phyloP scores from a whole-genome alignment of 768 basidiomycete species.

The Lentinula aciculospora region DNA sequence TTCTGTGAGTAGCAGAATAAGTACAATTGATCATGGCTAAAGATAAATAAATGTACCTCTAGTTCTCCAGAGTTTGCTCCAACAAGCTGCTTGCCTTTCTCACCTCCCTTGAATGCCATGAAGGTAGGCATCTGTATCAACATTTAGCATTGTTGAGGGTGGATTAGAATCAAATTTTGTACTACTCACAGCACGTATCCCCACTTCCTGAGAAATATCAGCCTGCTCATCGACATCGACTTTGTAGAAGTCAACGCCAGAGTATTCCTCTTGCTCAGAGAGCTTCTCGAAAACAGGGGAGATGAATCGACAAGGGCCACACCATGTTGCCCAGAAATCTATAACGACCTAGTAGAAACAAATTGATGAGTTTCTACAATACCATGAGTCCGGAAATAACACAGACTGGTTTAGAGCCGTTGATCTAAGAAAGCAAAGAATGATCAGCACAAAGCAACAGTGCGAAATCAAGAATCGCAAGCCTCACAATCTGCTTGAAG shows the following conservation, averaged over 20 bases:
- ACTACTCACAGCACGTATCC: slow-evolving; percentile 53
- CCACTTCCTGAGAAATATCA: slow-evolving; percentile 51
- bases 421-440: slow-evolving; percentile 29
- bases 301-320: slow-evolving; percentile 64
- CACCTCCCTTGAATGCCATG: slow-evolving; percentile 28
- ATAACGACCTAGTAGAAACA: slow-evolving; percentile 33
- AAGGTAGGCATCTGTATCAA: slow-evolving; percentile 37
- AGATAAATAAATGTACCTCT: slow-evolving; percentile 23
- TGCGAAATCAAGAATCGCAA: not conserved
- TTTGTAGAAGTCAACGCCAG: slow-evolving; percentile 57
- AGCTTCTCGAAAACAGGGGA: slow-evolving; percentile 60
- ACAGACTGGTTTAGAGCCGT: slow-evolving; percentile 27
- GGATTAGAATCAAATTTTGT: not conserved
- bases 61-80: slow-evolving; percentile 42
- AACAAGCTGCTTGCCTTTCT: slow-evolving; percentile 30
- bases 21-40: too few species aligned
- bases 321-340: slow-evolving; percentile 80
- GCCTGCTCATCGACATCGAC: slow-evolving; percentile 62
- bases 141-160: not conserved
- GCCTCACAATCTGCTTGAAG: slow-evolving; percentile 41
- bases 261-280: slow-evolving; percentile 24
- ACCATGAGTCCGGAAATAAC: not conserved
- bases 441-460: not conserved
- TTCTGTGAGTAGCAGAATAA: not conserved
- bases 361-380: not conserved